Evolutionary conservation across 1,284 basidiomycete species (phyloP).

Genomic region (Pascua guehoae): DNA sequence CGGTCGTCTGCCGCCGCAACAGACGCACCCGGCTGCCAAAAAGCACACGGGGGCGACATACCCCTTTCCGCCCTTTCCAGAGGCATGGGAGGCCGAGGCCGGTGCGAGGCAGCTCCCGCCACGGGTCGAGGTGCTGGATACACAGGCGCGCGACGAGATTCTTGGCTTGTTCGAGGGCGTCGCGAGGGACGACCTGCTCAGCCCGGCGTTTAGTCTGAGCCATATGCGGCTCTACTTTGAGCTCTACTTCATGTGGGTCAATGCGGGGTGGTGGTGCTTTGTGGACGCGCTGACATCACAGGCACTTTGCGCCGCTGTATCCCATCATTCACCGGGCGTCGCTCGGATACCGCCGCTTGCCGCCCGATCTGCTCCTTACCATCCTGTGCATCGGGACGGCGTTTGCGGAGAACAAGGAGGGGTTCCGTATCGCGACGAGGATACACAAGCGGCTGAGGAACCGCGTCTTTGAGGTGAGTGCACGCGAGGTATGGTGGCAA

Average conservation of each 20-base stretch:
- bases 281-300: not conserved
- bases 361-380: constrained; percentile 25
- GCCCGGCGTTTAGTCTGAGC: constrained; percentile 3
- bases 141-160: constrained; percentile 1
- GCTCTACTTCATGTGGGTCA: constrained; percentile 27
- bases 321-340: constrained; percentile 29
- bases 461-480: constrained; percentile 23
- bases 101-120: not conserved
- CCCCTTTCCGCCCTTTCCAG: constrained; percentile 1
- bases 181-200: constrained; percentile 6
- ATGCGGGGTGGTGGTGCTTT: no score
- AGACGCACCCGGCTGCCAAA: not conserved
- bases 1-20: not conserved
- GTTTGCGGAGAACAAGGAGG: constrained; percentile 20
- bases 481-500: no score
- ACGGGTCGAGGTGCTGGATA: not conserved
- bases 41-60: not conserved
- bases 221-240: constrained; percentile 29
- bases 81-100: not conserved
- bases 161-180: constrained; percentile 5
- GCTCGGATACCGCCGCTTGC: constrained; percentile 20
- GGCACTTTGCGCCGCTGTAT: constrained; percentile 28
- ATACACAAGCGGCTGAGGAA: constrained; percentile 21
- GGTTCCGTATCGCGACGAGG: constrained; percentile 16
- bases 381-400: constrained; percentile 27